A percentile compares a stretch with the other conserved stretches of the same genome.
phyloP scores from a whole-genome alignment of 2,329 filamentous ascomycete species.

The Plectosphaerella cucumerina region DNA sequence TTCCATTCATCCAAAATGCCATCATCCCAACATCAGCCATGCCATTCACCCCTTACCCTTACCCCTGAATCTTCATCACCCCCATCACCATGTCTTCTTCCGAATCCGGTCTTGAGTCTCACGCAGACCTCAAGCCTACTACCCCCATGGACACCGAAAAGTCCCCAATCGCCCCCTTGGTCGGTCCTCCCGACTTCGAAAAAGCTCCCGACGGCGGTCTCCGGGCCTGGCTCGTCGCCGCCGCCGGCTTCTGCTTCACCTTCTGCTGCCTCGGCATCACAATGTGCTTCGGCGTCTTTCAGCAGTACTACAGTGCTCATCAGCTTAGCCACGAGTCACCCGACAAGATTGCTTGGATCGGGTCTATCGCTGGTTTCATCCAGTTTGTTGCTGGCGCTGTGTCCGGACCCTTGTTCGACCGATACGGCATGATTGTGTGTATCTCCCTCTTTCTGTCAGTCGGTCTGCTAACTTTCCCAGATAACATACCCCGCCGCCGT shows the following conservation, averaged over 20 bases:
- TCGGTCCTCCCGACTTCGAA: not conserved
- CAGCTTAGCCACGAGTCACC: constrained; percentile 19
- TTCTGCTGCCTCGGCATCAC: constrained; percentile 28
- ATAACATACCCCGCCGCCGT: constrained; percentile 26
- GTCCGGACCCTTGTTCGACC: constrained; percentile 29
- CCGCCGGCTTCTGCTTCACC: constrained; percentile 17
- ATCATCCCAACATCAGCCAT: no score
- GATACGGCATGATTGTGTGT: constrained; percentile 29
- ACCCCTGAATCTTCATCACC: no score
- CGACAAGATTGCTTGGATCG: constrained; percentile 30
- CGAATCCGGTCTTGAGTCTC: not conserved
- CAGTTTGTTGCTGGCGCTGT: constrained; percentile 21
- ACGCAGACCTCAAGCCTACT: not conserved
- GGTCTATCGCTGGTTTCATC: constrained; percentile 24
- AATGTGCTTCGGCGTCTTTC: constrained; percentile 33
- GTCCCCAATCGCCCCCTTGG: not conserved
- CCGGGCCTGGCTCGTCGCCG: constrained; percentile 23
- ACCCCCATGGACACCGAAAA: not conserved
- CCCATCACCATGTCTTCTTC: not conserved
- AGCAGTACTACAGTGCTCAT: constrained; percentile 25
- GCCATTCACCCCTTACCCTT: no score
- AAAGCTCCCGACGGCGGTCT: constrained; percentile 17
- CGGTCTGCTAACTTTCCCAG: constrained; percentile 8
- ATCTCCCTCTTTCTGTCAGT: not conserved
- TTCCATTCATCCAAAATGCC: no score